Conservation (phyloP, 345 rosid species). For the Rhodamnia argentea region DNA sequence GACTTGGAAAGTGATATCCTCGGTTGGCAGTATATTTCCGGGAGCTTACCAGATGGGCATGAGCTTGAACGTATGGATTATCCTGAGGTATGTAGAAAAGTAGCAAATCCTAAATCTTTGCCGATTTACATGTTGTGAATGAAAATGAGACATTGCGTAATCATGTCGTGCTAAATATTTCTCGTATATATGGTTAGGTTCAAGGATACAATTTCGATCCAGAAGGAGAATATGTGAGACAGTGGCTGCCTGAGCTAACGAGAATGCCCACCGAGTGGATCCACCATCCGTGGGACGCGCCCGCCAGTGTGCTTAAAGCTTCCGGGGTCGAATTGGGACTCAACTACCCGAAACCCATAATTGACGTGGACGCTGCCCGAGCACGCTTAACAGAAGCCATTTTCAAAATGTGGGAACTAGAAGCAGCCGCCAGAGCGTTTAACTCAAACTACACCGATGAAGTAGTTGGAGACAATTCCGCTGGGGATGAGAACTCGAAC, state of each 20-base stretch:
- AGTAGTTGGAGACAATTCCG: constrained; percentile 62
- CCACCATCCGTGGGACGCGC: constrained; percentile 94
- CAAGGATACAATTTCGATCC: constrained; percentile 77
- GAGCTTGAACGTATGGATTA: constrained; percentile 80
- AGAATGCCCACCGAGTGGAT: constrained; percentile 91
- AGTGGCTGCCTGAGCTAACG: constrained; percentile 90
- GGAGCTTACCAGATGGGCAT: constrained; percentile 95
- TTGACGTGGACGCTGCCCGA: constrained; percentile 59
- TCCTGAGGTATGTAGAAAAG: constrained; percentile 47
- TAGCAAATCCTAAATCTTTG: not conserved
- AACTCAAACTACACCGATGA: constrained; percentile 31
- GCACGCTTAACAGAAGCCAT: constrained; percentile 58
- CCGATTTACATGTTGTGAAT: not conserved
- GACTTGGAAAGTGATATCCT: constrained; percentile 83
- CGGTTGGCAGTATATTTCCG: constrained; percentile 95
- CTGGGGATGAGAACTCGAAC: constrained; percentile 13
- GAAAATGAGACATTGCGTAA: not conserved
- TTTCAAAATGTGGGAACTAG: constrained; percentile 70
- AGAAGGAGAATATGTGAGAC: constrained; percentile 81
- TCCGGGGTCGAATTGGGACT: constrained; percentile 65
- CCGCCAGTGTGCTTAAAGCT: constrained; percentile 47
- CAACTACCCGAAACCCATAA: constrained; percentile 65
- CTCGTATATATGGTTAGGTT: constrained; percentile 25
- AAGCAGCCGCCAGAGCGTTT: constrained; percentile 39
- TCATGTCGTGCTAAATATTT: not conserved